Evolutionary conservation across 305 asterid genomes (phyloP).

Genomic region (Lippia alba): DNA sequence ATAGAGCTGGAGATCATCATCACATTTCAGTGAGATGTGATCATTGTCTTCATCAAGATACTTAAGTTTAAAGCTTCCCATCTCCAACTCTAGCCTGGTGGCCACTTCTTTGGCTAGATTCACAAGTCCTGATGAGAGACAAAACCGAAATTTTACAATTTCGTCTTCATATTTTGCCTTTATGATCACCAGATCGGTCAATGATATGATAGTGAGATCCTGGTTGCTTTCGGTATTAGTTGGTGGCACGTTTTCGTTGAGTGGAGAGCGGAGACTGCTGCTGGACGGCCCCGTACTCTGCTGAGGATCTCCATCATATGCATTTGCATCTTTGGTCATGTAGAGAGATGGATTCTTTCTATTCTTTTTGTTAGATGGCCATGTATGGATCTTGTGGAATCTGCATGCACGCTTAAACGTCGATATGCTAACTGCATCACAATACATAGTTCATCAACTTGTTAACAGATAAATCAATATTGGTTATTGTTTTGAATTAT

Average conservation of each 20-base stretch:
- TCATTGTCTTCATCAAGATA: conserved; percentile 34
- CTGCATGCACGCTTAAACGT: conserved; percentile 29
- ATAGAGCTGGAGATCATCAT: conserved; percentile 26
- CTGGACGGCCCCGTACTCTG: background rate
- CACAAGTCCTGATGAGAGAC: conserved; percentile 3
- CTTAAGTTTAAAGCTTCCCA: conserved; percentile 28
- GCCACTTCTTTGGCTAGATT: conserved; percentile 23
- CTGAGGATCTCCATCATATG: background rate
- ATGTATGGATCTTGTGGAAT: conserved; percentile 7
- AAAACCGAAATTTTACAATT: conserved; percentile 22
- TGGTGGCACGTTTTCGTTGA: background rate
- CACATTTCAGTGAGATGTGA: conserved; percentile 26
- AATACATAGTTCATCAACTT: too few relatives aligned
- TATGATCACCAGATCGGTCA: background rate
- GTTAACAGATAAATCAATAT: too few relatives aligned
- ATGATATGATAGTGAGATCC: background rate
- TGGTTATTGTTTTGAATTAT: too few relatives aligned
- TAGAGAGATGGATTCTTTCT: background rate
- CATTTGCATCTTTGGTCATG: background rate
- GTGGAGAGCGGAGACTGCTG: background rate
- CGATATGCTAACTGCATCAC: conserved; percentile 15
- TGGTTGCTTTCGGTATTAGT: background rate
- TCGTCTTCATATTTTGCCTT: conserved; percentile 23
- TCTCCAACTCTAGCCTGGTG: background rate
- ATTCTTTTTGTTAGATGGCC: conserved; percentile 22